A percentile compares a stretch with the other conserved stretches of the same genome.
Evolutionary conservation across 495 filamentous ascomycete genomes (phyloP).

Genomic region (Alectoria sarmentosa): DNA sequence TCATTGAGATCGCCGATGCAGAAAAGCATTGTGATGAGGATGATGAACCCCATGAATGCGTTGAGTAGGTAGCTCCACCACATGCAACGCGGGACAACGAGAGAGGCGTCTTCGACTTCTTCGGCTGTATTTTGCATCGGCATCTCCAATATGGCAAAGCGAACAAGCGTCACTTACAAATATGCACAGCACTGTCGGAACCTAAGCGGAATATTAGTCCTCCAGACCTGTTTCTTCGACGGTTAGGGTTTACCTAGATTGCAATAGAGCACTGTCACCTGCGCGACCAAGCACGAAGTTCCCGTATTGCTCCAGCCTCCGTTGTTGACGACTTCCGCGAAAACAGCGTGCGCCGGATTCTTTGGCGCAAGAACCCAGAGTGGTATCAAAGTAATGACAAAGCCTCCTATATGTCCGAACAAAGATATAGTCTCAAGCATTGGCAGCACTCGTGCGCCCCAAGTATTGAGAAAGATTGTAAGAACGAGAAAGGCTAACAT

Average conservation of each 20-base stretch:
- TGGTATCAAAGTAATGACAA: constrained; percentile 15
- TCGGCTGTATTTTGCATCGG: constrained; percentile 28
- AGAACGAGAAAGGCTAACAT: constrained; percentile 33
- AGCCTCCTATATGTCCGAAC: constrained; percentile 17
- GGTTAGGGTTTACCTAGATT: constrained; percentile 15
- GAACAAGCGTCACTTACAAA: constrained; percentile 15
- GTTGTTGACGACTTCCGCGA: constrained; percentile 22
- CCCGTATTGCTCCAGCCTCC: constrained; percentile 29
- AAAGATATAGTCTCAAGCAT: constrained; percentile 30
- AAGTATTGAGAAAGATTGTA: constrained; percentile 28
- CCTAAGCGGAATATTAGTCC: constrained; percentile 9
- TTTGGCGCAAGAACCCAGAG: constrained; percentile 30
- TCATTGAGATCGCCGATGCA: constrained; percentile 36
- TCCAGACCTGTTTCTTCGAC: constrained; percentile 11
- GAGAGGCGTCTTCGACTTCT: constrained; percentile 39
- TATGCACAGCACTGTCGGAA: constrained; percentile 23
- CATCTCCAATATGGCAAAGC: not conserved
- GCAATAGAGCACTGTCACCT: constrained; percentile 18
- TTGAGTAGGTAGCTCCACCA: constrained; percentile 39
- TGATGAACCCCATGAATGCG: constrained; percentile 37
- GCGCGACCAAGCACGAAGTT: constrained; percentile 20
- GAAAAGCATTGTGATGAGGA: constrained; percentile 39
- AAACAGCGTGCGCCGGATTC: constrained; percentile 27
- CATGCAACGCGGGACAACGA: constrained; percentile 40
- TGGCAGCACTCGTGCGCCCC: constrained; percentile 22